Percentiles rank a stretch among this genome's conserved stretches.
These are phyloP conservation scores for Lithohypha guttulata DNA, from an alignment of 2,329 filamentous ascomycete genomes.

Conservation along the genomic window DNA sequence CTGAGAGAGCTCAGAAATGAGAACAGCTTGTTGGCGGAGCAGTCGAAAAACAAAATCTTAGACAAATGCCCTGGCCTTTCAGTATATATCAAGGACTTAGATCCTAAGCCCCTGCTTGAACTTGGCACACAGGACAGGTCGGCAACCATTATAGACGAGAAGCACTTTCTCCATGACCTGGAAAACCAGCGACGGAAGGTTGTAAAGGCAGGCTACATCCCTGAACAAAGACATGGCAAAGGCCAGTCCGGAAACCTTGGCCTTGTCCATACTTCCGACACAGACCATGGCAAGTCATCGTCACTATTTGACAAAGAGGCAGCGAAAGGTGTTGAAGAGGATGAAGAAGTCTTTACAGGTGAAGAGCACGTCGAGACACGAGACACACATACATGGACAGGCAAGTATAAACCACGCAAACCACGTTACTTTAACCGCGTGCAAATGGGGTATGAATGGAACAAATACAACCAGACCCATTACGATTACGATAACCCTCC, in stretches of 20 bases:
- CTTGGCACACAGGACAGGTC: slow-evolving; percentile 53
- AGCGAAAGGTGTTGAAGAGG: slow-evolving; percentile 78
- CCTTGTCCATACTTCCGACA: slow-evolving; percentile 53
- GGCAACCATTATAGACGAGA: slow-evolving; percentile 46
- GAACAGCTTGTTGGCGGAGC: slow-evolving; percentile 55
- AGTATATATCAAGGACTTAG: slow-evolving; percentile 38
- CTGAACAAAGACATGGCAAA: slow-evolving; percentile 30
- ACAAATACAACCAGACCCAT: slow-evolving; percentile 99
- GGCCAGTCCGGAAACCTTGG: slow-evolving; percentile 17
- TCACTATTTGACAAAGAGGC: slow-evolving; percentile 87
- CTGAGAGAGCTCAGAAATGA: slow-evolving; percentile 55
- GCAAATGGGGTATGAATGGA: slow-evolving; percentile 99
- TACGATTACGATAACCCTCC: slow-evolving; percentile 98
- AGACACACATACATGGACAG: slow-evolving; percentile 48
- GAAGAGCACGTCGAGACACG: slow-evolving; percentile 65
- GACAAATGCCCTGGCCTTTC: slow-evolving; percentile 12
- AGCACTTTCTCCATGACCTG: slow-evolving; percentile 45
- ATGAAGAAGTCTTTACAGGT: slow-evolving; percentile 88
- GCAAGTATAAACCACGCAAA: slow-evolving; percentile 79
- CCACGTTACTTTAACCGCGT: slow-evolving; percentile 96
- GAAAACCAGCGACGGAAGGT: slow-evolving; percentile 50
- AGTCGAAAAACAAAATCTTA: slow-evolving; percentile 15
- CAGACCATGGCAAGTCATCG: slow-evolving; percentile 60
- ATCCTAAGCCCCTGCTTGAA: slow-evolving; percentile 57
- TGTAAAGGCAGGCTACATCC: slow-evolving; percentile 57